phyloP scores from a whole-genome alignment of 2,329 filamentous ascomycete genomes.

The Phyllosticta citriasiana region DNA sequence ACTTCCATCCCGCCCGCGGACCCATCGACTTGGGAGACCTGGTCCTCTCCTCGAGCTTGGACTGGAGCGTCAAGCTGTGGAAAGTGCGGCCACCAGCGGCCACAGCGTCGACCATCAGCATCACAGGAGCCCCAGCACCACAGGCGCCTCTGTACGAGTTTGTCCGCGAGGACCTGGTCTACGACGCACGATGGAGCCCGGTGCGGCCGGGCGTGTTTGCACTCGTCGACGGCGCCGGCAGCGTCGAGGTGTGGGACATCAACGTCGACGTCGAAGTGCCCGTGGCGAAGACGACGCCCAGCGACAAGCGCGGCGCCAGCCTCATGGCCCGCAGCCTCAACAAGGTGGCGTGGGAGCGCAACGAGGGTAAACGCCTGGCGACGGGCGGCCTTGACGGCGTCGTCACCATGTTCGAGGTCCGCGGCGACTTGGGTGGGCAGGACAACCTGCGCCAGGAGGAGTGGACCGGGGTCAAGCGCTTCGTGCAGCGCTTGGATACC shows the following conservation, averaged over 20 bases:
- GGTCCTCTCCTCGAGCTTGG: conserved; percentile 81
- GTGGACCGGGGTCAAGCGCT: conserved; percentile 86
- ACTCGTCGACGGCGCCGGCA: conserved; percentile 84
- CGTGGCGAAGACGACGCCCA: conserved; percentile 68
- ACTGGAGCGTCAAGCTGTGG: conserved; percentile 98
- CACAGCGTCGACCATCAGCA: conserved; percentile 34
- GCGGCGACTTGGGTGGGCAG: conserved; percentile 68
- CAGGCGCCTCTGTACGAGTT: conserved; percentile 79
- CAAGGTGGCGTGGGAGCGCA: conserved; percentile 87
- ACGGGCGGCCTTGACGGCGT: conserved; percentile 88
- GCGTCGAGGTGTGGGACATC: conserved; percentile 90
- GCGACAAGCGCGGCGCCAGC: conserved; percentile 39
- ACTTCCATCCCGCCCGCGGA: conserved; percentile 88
- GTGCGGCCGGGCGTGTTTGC: conserved; percentile 91
- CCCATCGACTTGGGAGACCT: conserved; percentile 91
- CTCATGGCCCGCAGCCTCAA: conserved; percentile 81
- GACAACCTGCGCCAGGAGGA: conserved; percentile 78
- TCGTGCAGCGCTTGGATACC: conserved; percentile 63
- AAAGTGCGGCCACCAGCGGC: conserved; percentile 76
- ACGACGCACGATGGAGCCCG: conserved; percentile 92
- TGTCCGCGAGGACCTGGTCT: conserved; percentile 89
- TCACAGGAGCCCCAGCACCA: conserved; percentile 35
- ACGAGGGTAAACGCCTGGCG: conserved; percentile 76
- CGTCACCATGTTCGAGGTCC: conserved; percentile 87
- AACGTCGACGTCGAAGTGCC: conserved; percentile 89